phyloP scores from a whole-genome alignment of 192 early-diverging fungal species.

The Podila clonocystis region DNA sequence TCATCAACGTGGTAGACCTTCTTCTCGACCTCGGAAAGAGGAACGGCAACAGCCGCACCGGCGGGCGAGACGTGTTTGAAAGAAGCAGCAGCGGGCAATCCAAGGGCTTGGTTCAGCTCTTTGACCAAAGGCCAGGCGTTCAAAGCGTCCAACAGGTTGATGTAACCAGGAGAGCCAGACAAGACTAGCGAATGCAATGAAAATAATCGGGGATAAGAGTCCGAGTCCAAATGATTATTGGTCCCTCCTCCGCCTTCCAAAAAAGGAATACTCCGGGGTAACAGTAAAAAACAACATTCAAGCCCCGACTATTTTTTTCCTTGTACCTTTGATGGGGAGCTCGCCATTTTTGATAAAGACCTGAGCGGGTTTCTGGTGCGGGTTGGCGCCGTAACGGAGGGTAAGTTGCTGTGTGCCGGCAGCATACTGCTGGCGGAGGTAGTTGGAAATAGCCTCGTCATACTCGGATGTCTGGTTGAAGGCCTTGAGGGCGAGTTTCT shows the following conservation, averaged over 20 bases:
- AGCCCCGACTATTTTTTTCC: constrained; percentile 18
- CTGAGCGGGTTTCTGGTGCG: constrained; percentile 98
- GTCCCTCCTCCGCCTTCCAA: neutral
- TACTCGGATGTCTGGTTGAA: constrained; percentile 97
- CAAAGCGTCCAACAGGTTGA: constrained; percentile 97
- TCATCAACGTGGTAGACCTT: constrained; percentile 94
- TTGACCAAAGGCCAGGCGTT: constrained; percentile 99
- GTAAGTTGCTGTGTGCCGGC: constrained; percentile 78
- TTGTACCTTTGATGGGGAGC: constrained; percentile 79
- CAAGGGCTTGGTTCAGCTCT: constrained; percentile 87
- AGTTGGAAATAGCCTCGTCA: constrained; percentile 93
- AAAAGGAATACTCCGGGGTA: constrained; percentile 54
- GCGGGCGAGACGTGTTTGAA: constrained; percentile 99
- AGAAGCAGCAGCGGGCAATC: constrained; percentile 95
- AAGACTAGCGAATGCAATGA: constrained; percentile 64
- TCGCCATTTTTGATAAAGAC: constrained; percentile 82
- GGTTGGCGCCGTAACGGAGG: constrained; percentile 98
- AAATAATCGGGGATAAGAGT: constrained; percentile 5
- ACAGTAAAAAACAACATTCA: constrained; percentile 18
- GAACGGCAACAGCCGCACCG: constrained; percentile 93
- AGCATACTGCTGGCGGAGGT: constrained; percentile 94
- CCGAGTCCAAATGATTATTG: neutral
- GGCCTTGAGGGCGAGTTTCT: constrained; percentile 86
- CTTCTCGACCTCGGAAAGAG: constrained; percentile 82
- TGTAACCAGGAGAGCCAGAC: constrained; percentile 96